Percentiles rank a stretch among this genome's conserved stretches.
Conservation (phyloP, 257 asterid genomes). For the Perilla frutescens region DNA sequence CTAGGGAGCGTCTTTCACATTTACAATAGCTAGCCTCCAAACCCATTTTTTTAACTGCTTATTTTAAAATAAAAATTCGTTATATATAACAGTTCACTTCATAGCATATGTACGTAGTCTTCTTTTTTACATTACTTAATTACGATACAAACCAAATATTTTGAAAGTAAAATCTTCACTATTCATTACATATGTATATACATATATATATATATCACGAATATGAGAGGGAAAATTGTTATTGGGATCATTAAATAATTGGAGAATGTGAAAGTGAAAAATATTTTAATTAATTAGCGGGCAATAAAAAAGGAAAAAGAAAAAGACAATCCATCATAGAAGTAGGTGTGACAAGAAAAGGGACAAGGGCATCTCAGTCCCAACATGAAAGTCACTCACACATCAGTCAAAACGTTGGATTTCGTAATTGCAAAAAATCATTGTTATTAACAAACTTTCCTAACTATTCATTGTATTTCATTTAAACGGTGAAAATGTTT, state of each 20-base stretch:
- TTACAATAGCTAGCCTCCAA: too few relatives aligned
- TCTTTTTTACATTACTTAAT: too few relatives aligned
- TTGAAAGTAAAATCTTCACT: not conserved
- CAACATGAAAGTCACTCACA: conserved; percentile 39
- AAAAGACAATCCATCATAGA: conserved; percentile 16
- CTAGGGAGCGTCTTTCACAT: too few relatives aligned
- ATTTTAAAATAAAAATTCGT: too few relatives aligned
- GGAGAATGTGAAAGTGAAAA: conserved; percentile 24
- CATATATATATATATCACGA: not conserved
- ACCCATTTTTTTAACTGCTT: too few relatives aligned
- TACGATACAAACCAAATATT: too few relatives aligned
- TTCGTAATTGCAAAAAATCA: conserved; percentile 34
- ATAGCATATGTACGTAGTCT: too few relatives aligned
- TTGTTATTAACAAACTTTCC: conserved; percentile 28
- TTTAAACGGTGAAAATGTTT: too few relatives aligned
- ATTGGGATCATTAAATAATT: conserved; percentile 20
- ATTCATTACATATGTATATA: not conserved
- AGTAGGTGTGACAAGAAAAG: conserved; percentile 43
- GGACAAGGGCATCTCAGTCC: conserved; percentile 38
- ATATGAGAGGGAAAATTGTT: not conserved
- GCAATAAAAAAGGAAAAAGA: not conserved
- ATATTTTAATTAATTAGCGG: not conserved
- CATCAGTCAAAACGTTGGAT: conserved; percentile 44
- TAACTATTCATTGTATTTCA: not conserved
- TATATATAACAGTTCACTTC: too few relatives aligned